phyloP scores from a whole-genome alignment of 331 rosid genomes.

The Acacia concinna region DNA sequence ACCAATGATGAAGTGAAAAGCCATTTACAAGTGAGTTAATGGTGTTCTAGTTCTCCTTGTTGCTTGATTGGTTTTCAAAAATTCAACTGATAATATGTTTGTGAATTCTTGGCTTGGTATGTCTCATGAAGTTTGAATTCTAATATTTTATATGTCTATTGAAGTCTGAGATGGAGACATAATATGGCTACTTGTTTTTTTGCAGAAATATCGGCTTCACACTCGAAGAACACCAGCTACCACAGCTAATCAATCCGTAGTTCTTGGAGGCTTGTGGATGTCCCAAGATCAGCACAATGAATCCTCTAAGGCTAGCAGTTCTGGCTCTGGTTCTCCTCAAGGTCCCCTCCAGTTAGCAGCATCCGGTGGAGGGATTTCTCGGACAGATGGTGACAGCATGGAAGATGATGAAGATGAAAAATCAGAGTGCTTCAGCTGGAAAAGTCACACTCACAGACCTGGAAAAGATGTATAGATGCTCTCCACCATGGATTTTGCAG shows the following conservation, averaged over 20 bases:
- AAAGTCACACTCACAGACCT: constrained; percentile 50
- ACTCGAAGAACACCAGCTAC: constrained; percentile 71
- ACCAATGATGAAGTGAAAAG: constrained; percentile 90
- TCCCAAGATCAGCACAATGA: constrained; percentile 68
- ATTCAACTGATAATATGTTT: not conserved
- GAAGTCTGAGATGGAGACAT: constrained; percentile 19
- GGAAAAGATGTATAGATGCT: constrained; percentile 75
- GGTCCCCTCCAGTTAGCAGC: constrained; percentile 81
- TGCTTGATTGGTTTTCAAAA: not conserved
- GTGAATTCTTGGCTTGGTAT: not conserved
- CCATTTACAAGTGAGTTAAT: constrained; percentile 63
- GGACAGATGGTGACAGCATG: constrained; percentile 62
- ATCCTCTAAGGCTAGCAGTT: constrained; percentile 76
- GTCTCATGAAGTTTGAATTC: constrained; percentile 15
- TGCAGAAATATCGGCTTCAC: constrained; percentile 95
- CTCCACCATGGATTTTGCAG: constrained; percentile 82
- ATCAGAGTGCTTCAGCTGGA: constrained; percentile 86
- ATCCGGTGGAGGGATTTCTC: constrained; percentile 58
- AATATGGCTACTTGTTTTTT: constrained; percentile 25
- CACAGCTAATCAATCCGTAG: constrained; percentile 48
- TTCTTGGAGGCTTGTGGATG: constrained; percentile 82
- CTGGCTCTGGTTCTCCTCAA: constrained; percentile 92
- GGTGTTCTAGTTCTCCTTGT: not conserved
- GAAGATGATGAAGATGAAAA: constrained; percentile 82
- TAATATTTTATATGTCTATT: constrained; percentile 1